A percentile compares a stretch with the other conserved stretches of the same genome.
Evolutionary conservation across 23 red algal genomes (phyloP).

Genomic region (Pyropia yezoensis): DNA sequence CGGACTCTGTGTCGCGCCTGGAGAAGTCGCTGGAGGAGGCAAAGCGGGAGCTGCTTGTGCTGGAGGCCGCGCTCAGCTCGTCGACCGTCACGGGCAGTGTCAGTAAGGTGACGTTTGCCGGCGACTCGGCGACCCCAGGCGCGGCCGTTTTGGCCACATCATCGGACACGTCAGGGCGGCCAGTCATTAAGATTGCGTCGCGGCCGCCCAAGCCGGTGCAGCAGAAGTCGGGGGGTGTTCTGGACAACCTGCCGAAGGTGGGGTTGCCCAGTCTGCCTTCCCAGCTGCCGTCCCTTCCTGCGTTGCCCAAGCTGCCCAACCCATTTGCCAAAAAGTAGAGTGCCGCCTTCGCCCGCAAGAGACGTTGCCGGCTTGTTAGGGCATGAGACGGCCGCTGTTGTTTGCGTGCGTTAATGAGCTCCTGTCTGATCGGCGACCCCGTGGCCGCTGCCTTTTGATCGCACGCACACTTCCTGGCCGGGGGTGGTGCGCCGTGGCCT

Average conservation of each 20-base stretch:
- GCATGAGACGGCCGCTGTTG: too few species aligned
- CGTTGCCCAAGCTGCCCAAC: too few species aligned
- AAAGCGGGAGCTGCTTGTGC: slow-evolving; percentile 35
- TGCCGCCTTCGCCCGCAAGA: too few species aligned
- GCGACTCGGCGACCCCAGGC: slow-evolving; percentile 1
- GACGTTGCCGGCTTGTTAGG: too few species aligned
- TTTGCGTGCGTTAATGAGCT: too few species aligned
- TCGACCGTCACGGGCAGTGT: slow-evolving; percentile 14
- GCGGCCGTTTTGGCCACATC: slow-evolving; percentile 7
- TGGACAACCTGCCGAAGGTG: slow-evolving; percentile 15
- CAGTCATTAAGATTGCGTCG: slow-evolving; percentile 3
- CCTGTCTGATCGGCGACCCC: too few species aligned
- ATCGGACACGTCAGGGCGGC: background rate
- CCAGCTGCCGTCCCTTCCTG: too few species aligned
- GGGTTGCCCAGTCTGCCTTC: slow-evolving; percentile 10
- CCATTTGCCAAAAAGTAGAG: too few species aligned
- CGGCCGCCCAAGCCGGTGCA: background rate
- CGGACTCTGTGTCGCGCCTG: slow-evolving; percentile 34
- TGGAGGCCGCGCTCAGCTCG: slow-evolving; percentile 26
- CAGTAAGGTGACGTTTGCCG: slow-evolving; percentile 2
- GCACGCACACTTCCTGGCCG: too few species aligned
- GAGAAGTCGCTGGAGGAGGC: slow-evolving; percentile 42
- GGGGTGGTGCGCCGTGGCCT: too few species aligned
- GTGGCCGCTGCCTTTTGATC: too few species aligned
- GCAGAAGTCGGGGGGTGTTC: background rate